A percentile compares a stretch with the other conserved stretches of the same genome.
Conservation (phyloP, 2,329 filamentous ascomycete species). For the Sclerotinia nivalis region DNA sequence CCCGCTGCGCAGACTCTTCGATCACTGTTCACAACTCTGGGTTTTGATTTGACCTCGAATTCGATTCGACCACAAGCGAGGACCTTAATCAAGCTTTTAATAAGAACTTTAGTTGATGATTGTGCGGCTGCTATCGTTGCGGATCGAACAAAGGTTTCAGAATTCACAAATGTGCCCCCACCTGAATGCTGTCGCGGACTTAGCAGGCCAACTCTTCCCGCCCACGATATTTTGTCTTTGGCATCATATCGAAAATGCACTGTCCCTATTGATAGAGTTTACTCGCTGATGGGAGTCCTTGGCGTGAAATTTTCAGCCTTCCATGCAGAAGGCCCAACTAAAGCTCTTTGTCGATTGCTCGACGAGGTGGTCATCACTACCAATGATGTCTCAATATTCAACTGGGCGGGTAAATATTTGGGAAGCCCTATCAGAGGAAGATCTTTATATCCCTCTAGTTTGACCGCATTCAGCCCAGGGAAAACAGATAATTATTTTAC, state of each 20-base stretch:
- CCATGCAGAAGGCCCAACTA: constrained; percentile 40
- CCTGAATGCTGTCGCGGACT: constrained; percentile 25
- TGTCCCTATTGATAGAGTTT: constrained; percentile 39
- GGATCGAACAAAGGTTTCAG: constrained; percentile 20
- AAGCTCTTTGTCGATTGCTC: constrained; percentile 40
- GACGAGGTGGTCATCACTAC: constrained; percentile 40
- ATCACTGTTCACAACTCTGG: constrained; percentile 20
- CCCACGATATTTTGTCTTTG: constrained; percentile 37
- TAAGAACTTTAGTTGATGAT: constrained; percentile 20
- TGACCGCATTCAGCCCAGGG: constrained; percentile 35
- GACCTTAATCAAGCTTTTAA: constrained; percentile 24
- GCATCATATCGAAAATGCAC: constrained; percentile 37
- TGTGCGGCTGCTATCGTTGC: constrained; percentile 11
- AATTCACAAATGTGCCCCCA: constrained; percentile 21
- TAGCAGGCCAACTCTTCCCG: constrained; percentile 34
- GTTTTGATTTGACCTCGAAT: constrained; percentile 3
- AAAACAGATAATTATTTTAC: constrained; percentile 26
- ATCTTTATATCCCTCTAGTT: constrained; percentile 41
- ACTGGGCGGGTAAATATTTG: constrained; percentile 41
- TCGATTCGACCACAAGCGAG: constrained; percentile 21
- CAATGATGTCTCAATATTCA: constrained; percentile 43
- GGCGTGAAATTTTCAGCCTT: constrained; percentile 41
- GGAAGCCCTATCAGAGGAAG: constrained; percentile 41
- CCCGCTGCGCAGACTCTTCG: constrained; percentile 3
- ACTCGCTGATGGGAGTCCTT: constrained; percentile 42